phyloP scores from a whole-genome alignment of 1,284 basidiomycete genomes.

The Moesziomyces parantarcticus region DNA sequence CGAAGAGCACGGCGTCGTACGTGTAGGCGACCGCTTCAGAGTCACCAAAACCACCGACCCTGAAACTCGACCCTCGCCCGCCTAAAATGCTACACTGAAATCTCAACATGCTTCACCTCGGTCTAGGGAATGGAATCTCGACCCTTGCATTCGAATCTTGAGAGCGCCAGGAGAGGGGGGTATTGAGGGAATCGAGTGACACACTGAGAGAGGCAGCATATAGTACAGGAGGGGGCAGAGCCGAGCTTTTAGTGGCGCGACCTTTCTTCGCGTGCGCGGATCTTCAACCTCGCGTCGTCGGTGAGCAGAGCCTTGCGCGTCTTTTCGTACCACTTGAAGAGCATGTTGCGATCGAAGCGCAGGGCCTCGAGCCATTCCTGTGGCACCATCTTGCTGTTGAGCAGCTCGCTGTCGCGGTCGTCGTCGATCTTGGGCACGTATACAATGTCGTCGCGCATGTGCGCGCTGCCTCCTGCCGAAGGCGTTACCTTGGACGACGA shows the following conservation, averaged over 20 bases:
- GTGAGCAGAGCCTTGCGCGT: conserved; percentile 31
- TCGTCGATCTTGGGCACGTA: conserved; percentile 63
- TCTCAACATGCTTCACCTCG: too few relatives aligned
- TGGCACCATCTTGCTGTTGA: conserved; percentile 28
- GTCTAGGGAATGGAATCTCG: too few relatives aligned
- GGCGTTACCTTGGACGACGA: conserved; percentile 15
- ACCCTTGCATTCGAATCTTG: not conserved
- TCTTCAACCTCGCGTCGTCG: conserved; percentile 25
- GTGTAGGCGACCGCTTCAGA: conserved; percentile 47
- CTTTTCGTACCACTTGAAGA: conserved; percentile 52
- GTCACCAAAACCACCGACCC: conserved; percentile 53
- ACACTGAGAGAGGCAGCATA: not conserved
- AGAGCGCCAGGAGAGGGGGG: not conserved
- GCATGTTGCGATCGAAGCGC: conserved; percentile 35
- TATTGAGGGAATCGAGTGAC: too few relatives aligned
- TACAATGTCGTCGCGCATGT: conserved; percentile 56
- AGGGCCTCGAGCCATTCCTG: conserved; percentile 38
- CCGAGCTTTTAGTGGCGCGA: conserved; percentile 6
- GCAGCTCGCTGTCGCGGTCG: conserved; percentile 39
- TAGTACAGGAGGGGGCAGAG: not conserved
- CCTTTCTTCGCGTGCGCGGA: conserved; percentile 25
- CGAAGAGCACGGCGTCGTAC: conserved; percentile 42
- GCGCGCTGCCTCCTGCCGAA: not conserved
- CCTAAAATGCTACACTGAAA: conserved; percentile 1
- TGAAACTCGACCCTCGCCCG: conserved; percentile 22